These are phyloP conservation scores for Elongisporangium prolatum DNA, from an alignment of 352 stramenopile genomes.

Conservation along the genomic window DNA sequence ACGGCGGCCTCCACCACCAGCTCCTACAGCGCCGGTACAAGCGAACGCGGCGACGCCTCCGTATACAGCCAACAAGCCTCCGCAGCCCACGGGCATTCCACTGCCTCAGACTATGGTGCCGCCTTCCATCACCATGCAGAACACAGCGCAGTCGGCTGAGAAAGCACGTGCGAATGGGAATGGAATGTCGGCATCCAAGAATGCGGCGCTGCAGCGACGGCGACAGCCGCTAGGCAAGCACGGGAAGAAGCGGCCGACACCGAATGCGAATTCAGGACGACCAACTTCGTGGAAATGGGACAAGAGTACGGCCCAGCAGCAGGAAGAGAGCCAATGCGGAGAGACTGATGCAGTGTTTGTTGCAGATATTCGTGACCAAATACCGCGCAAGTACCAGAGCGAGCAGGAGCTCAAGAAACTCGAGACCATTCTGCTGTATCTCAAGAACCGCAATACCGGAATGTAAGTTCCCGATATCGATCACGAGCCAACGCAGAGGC, in stretches of 20 bases:
- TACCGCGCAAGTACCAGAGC: conserved; percentile 83
- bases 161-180: conserved; percentile 13
- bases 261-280: conserved; percentile 13
- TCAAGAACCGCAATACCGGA: conserved; percentile 74
- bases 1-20: conserved; percentile 4
- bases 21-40: background rate
- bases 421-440: conserved; percentile 82
- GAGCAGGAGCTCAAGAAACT: conserved; percentile 77
- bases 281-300: conserved; percentile 73
- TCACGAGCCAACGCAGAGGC: background rate
- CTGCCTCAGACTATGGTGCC: conserved; percentile 14
- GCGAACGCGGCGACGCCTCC: background rate
- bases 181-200: conserved; percentile 10
- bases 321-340: background rate
- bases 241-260: conserved; percentile 17
- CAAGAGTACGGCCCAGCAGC: conserved; percentile 38
- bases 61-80: conserved; percentile 2
- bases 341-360: conserved; percentile 1
- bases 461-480: conserved; percentile 43
- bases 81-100: conserved; percentile 30
- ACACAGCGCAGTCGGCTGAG: conserved; percentile 3
- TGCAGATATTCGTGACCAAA: conserved; percentile 66
- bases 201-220: conserved; percentile 10
- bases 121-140: background rate
- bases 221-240: conserved; percentile 10